Base-by-base conservation (phyloP, 257 asterid species). In the Solanum pinnatisectum region DNA sequence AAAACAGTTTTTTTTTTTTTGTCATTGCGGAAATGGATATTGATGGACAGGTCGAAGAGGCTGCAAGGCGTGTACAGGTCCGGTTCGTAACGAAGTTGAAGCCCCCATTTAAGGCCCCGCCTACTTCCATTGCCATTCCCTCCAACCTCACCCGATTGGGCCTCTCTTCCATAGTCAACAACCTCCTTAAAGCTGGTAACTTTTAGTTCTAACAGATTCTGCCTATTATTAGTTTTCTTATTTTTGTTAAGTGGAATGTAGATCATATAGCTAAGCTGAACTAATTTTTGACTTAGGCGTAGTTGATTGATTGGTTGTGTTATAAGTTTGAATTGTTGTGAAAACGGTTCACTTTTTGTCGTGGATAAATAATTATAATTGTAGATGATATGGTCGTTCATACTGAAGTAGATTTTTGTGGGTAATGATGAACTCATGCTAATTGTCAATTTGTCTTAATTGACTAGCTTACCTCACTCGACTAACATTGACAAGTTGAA, bases 1-100 rank as follows among this genome's bases (percentile, higher is more conserved):
- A 30, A 70, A 71, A 67, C 35, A 25, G 8, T 65, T 16, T 16
- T 0, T 46, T 2, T 65, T 25, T 30, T 7, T 67, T 25, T n/a
- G n/a, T 32, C 3, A 40, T 42, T 40, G 85, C 27, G 52, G n/a
- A 22, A 83, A 94, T 94, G 98, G 94, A 89, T 77, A 86, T 89
- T 22, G 94, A 92, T 71, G 94, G 90, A 35, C 93, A 90, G 2
- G 89, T 32, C 40, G 98, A 92, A 87, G 92, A 89, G 63, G 86
- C 92, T 16, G 68, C 93, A 76, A 91, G 93, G 90, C 94, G 96
- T 63, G 92, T 96, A 83, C 95, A 94, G 84, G 98, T 95, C 70
- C 95, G 98, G 81, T 96, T 96, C 89, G 87, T 93, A 4, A 96
- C 98, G 86, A 95, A 93, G 91, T 92, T 96, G 72, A 91, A 92